phyloP scores from a whole-genome alignment of 768 basidiomycete species.

The Phallus indusiatus region DNA sequence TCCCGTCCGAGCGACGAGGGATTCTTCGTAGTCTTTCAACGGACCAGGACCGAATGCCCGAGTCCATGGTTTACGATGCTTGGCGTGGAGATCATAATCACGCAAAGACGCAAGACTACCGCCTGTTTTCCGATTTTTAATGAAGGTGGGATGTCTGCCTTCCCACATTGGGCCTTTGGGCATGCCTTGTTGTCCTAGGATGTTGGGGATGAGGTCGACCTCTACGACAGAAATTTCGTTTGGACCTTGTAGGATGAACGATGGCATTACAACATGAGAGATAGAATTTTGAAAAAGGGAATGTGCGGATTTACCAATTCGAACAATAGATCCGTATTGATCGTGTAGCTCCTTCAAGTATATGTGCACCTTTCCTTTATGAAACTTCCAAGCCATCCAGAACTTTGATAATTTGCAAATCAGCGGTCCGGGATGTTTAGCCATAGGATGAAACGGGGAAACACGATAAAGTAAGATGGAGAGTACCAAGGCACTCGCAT shows the following conservation, averaged over 20 bases:
- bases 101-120: not conserved
- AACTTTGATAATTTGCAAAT: slow-evolving; percentile 24
- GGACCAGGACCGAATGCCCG: not conserved
- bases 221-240: slow-evolving; percentile 27
- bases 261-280: not conserved
- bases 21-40: not conserved
- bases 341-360: slow-evolving; percentile 14
- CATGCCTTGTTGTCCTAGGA: not conserved
- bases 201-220: not conserved
- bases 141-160: too few species aligned
- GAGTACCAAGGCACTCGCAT: slow-evolving; percentile 6
- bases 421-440: slow-evolving; percentile 28
- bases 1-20: not conserved
- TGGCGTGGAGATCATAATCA: not conserved
- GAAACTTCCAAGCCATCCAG: slow-evolving; percentile 13
- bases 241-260: slow-evolving; percentile 21
- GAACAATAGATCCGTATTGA: not conserved
- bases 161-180: not conserved
- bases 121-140: not conserved
- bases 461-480: slow-evolving; percentile 28
- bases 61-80: not conserved
- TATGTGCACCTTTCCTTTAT: slow-evolving; percentile 21
- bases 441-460: slow-evolving; percentile 30
- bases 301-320: not conserved
- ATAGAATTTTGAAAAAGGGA: not conserved